Evolutionary conservation across 495 filamentous ascomycete genomes (phyloP).

Genomic region (Thermochaetoides thermophila): DNA sequence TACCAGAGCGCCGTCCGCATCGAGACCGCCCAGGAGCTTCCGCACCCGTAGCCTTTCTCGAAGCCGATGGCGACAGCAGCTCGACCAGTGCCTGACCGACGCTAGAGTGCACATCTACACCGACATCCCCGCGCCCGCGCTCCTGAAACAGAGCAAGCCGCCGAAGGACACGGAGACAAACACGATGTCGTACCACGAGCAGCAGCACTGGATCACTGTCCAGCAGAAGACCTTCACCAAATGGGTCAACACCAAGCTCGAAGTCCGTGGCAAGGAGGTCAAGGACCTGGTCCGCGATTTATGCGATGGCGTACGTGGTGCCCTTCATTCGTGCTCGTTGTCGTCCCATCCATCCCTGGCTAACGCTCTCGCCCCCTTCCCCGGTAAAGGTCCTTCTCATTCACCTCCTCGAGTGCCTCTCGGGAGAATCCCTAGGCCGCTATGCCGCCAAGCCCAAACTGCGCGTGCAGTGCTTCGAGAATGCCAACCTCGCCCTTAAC

Average conservation of each 20-base stretch:
- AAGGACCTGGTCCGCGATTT: constrained; percentile 78
- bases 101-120: constrained; percentile 5
- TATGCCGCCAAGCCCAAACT: constrained; percentile 93
- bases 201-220: constrained; percentile 90
- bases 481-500: constrained; percentile 89
- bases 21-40: no score
- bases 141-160: no score
- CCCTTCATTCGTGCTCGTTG: not conserved
- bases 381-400: constrained; percentile 85
- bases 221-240: constrained; percentile 99
- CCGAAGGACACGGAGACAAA: no score
- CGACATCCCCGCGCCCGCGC: constrained; percentile 4
- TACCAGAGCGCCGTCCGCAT: no score
- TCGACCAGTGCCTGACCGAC: constrained; percentile 1
- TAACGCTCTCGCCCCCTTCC: not conserved
- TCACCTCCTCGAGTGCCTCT: constrained; percentile 90
- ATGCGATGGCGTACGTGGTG: constrained; percentile 68
- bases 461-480: constrained; percentile 94
- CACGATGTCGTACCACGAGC: constrained; percentile 41
- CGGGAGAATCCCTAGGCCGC: constrained; percentile 81
- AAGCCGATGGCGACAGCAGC: constrained; percentile 8
- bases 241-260: constrained; percentile 95
- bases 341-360: constrained; percentile 1
- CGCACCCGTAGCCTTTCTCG: constrained; percentile 1
- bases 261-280: constrained; percentile 55